These are phyloP conservation scores for Macaranga tanarius DNA, from an alignment of 441 rosid species.

Conservation along the genomic window DNA sequence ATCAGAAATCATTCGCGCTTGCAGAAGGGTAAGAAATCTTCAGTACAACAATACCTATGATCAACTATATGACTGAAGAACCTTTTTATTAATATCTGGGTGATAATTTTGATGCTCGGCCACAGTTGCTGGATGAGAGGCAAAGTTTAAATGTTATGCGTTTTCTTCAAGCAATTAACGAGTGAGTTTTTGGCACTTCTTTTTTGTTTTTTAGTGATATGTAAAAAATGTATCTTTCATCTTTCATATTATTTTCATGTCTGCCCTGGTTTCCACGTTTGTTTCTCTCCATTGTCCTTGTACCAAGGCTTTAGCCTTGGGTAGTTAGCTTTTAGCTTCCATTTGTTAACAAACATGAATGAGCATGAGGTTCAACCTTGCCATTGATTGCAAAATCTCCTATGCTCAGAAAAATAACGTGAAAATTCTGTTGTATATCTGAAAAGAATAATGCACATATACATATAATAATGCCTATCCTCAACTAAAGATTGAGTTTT, in stretches of 20 bases:
- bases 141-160: slow-evolving; percentile 68
- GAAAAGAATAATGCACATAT: neutral
- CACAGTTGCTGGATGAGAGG: slow-evolving; percentile 77
- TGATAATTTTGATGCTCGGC: slow-evolving; percentile 1
- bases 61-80: neutral
- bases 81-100: too few relatives aligned
- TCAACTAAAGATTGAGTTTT: slow-evolving; percentile 25
- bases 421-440: neutral
- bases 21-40: slow-evolving; percentile 43
- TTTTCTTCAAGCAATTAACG: slow-evolving; percentile 72
- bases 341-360: too few relatives aligned
- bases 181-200: slow-evolving; percentile 37
- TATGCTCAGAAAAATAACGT: neutral
- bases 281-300: neutral
- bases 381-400: neutral
- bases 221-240: neutral
- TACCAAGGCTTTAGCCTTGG: too few relatives aligned
- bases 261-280: neutral
- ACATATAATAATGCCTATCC: neutral
- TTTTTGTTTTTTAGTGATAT: neutral
- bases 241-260: neutral
- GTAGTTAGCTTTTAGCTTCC: too few relatives aligned
- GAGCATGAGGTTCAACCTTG: too few relatives aligned
- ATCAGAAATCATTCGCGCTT: slow-evolving; percentile 40
- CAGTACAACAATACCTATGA: neutral